Evolutionary conservation across 1,284 basidiomycete species (phyloP).

Genomic region (Crucibulum parvulum): DNA sequence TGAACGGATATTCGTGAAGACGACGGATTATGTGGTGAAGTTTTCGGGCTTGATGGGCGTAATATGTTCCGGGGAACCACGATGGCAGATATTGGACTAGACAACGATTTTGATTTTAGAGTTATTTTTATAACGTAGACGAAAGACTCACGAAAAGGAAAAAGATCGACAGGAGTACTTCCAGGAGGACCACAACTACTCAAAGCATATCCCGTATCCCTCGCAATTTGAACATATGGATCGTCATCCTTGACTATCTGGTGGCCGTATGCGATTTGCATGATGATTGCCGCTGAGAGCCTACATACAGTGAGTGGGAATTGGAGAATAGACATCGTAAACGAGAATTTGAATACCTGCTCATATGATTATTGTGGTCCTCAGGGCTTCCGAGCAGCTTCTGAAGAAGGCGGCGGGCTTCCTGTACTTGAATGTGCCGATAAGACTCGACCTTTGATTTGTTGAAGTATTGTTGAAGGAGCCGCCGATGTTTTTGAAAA

Average conservation of each 20-base stretch:
- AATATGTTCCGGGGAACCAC: not conserved
- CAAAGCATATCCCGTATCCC: slow-evolving; percentile 11
- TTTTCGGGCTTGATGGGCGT: not conserved
- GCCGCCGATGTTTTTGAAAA: slow-evolving; percentile 21
- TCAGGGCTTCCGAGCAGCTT: slow-evolving; percentile 16
- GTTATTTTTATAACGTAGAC: no score
- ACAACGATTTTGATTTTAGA: no score
- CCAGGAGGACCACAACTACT: slow-evolving; percentile 24
- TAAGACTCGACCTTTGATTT: slow-evolving; percentile 14
- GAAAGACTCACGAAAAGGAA: slow-evolving; percentile 24
- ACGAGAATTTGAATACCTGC: not conserved
- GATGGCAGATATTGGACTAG: not conserved
- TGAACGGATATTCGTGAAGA: not conserved
- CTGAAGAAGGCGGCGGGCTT: slow-evolving; percentile 20
- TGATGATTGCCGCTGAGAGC: slow-evolving; percentile 24
- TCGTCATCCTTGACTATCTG: slow-evolving; percentile 21
- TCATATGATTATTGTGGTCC: slow-evolving; percentile 12
- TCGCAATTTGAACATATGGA: slow-evolving; percentile 17
- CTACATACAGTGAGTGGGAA: slow-evolving; percentile 5
- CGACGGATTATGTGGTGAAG: not conserved
- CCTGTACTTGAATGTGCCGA: slow-evolving; percentile 13
- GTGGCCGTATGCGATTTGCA: slow-evolving; percentile 28
- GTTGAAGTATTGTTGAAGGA: slow-evolving; percentile 24
- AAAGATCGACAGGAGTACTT: slow-evolving; percentile 25
- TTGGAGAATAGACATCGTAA: not conserved